phyloP scores from a whole-genome alignment of 2,329 filamentous ascomycete genomes.

The Pyrenochaeta sp. region DNA sequence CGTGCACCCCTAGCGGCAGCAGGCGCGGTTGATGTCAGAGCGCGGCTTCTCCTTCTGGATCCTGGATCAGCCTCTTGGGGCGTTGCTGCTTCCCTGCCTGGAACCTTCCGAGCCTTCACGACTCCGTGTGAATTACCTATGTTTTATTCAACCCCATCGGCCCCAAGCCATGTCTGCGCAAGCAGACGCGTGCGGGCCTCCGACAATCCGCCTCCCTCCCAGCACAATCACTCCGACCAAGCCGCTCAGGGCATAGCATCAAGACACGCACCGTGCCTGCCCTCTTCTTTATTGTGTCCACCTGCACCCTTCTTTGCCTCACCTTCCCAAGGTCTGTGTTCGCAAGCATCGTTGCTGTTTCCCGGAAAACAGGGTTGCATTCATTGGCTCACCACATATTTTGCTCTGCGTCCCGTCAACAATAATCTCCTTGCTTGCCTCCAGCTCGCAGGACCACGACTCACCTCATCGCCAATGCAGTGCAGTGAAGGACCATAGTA shows the following conservation, averaged over 20 bases:
- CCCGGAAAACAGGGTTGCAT: constrained; percentile 41
- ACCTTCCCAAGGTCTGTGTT: constrained; percentile 16
- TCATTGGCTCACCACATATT: constrained; percentile 41
- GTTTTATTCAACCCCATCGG: constrained; percentile 49
- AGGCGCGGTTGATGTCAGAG: constrained; percentile 50
- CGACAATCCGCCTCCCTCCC: constrained; percentile 31
- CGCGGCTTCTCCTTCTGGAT: constrained; percentile 44
- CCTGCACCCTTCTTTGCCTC: constrained; percentile 27
- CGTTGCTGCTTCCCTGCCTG: constrained; percentile 42
- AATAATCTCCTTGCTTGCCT: constrained; percentile 45
- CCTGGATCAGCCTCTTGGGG: constrained; percentile 48
- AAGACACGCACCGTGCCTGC: constrained; percentile 14
- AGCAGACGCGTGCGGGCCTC: constrained; percentile 37
- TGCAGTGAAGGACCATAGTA: constrained; percentile 27
- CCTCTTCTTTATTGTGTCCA: constrained; percentile 28
- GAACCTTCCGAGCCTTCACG: constrained; percentile 49
- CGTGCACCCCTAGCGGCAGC: constrained; percentile 25
- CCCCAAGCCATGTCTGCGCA: constrained; percentile 48
- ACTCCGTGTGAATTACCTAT: constrained; percentile 50
- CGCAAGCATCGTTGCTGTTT: constrained; percentile 24
- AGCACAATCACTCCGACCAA: constrained; percentile 20
- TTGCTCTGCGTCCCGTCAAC: constrained; percentile 38
- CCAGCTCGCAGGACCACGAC: constrained; percentile 11
- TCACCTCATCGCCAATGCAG: constrained; percentile 28
- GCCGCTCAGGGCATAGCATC: constrained; percentile 23